Evolutionary conservation across 73 alveolate genomes (phyloP).

Genomic region (Effrenium voratum): DNA sequence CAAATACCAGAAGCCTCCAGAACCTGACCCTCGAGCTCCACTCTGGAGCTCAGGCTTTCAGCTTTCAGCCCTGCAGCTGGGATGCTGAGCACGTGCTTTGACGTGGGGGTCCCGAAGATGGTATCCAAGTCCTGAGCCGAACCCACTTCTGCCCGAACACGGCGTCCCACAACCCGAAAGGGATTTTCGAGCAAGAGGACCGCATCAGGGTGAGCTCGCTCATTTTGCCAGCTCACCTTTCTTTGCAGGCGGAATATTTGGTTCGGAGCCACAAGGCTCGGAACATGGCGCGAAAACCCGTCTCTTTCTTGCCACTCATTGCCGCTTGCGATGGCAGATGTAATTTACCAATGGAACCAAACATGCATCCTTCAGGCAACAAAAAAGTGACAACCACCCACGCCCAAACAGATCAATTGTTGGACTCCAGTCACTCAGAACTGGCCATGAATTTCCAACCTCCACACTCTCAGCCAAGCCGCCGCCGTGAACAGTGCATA

Average conservation of each 20-base stretch:
- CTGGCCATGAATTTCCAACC: not conserved
- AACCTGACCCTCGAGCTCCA: too few species aligned
- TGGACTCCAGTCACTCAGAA: not conserved
- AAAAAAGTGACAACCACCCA: not conserved
- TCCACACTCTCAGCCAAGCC: not conserved
- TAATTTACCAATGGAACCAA: not conserved
- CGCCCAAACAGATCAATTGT: not conserved
- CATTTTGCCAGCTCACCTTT: not conserved
- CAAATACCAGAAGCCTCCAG: too few species aligned
- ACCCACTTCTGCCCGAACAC: too few species aligned
- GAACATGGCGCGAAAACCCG: not conserved
- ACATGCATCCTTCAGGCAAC: not conserved
- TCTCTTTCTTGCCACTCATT: too few species aligned
- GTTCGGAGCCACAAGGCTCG: not conserved
- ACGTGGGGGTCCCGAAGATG: constrained; percentile 28
- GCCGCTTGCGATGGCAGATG: too few species aligned
- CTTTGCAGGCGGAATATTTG: not conserved
- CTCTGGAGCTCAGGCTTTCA: too few species aligned
- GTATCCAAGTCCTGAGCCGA: constrained; percentile 57
- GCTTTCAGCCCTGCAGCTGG: too few species aligned
- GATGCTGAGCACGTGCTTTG: constrained; percentile 54
- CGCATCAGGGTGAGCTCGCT: not conserved
- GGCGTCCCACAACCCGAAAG: not conserved
- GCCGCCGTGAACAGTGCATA: constrained; percentile 73
- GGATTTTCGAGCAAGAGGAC: not conserved